Evolutionary conservation across 2,329 filamentous ascomycete species (phyloP).

Genomic region (Venturia oleaginea): DNA sequence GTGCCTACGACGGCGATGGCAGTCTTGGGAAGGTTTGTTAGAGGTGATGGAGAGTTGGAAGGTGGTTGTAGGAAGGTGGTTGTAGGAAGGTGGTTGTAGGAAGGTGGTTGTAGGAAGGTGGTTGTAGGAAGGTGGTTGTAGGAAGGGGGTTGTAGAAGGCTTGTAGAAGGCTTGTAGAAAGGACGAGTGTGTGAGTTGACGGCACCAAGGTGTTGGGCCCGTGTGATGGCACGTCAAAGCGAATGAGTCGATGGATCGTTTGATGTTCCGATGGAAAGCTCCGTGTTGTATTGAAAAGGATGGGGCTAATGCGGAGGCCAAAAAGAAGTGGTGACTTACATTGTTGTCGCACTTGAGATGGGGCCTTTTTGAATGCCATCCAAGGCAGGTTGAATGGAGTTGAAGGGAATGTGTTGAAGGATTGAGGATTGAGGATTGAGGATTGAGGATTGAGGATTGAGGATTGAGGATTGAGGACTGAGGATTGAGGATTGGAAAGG

Average conservation of each 20-base stretch:
- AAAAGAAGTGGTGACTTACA: neutral
- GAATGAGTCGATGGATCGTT: neutral
- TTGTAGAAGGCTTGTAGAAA: neutral
- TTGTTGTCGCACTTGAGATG: neutral
- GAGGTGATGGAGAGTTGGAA: neutral
- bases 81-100: neutral
- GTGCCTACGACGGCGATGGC: constrained; percentile 33
- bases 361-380: neutral
- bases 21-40: constrained; percentile 23
- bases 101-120: neutral
- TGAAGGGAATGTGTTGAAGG: neutral
- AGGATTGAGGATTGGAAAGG: neutral
- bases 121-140: neutral
- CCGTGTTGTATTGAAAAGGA: neutral
- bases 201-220: neutral
- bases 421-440: neutral
- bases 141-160: neutral
- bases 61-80: neutral
- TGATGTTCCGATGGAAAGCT: neutral
- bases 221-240: neutral
- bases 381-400: neutral
- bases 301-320: neutral
- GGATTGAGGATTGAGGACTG: neutral
- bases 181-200: neutral
- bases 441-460: neutral